Evolutionary conservation across 768 basidiomycete genomes (phyloP), one percentile per base, ranked within the genome.

Genomic region (Boletus speciosus): DNA sequence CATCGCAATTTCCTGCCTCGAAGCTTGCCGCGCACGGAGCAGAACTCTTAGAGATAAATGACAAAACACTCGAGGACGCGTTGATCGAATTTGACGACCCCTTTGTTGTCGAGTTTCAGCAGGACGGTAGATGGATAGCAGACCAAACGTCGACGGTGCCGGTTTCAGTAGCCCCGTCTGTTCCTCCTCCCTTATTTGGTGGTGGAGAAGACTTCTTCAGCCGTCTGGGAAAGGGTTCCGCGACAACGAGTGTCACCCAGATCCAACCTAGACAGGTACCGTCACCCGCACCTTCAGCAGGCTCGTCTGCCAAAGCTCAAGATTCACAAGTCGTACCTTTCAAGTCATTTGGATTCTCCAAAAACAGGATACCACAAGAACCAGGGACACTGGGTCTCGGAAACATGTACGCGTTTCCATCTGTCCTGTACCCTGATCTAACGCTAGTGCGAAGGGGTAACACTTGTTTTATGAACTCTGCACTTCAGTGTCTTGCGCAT

Each of bases 401-500:
- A 14, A 98, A 98, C 66, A 86, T 97, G 84, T 92, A 68, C 55
- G 86, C 75, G 5, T 42, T 47, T 57, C n/a, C 39, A 36, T 6
- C 51, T 16, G 2, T 41, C 39, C 27, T 21, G 12, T 45, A n/a
- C 48, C 27, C 34, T 41, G 46, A 55, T 54, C 49, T 71, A n/a
- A 63, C 54, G 11, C 39, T 55, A 53, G 36, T 14, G 8, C 50
- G 40, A 52, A 90, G 89, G 80, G 91, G 90, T n/a, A 95, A 95
- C 65, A 97, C 95, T 8, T 98, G 95, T 69, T 99, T 98, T 75
- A 98, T 99, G 97, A 99, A 98, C 71, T 95, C 93, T 49, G 96
- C 97, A 1, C 78, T 98, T 6, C 97, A 99, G 67, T 98, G 97
- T 72, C 82, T 99, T 49, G 89, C 88, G 25, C 97, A 99, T 67